A percentile compares a stretch with the other conserved stretches of the same genome.
Conservation (phyloP, 2,329 filamentous ascomycete species). For the Diaporthe humulicola region DNA sequence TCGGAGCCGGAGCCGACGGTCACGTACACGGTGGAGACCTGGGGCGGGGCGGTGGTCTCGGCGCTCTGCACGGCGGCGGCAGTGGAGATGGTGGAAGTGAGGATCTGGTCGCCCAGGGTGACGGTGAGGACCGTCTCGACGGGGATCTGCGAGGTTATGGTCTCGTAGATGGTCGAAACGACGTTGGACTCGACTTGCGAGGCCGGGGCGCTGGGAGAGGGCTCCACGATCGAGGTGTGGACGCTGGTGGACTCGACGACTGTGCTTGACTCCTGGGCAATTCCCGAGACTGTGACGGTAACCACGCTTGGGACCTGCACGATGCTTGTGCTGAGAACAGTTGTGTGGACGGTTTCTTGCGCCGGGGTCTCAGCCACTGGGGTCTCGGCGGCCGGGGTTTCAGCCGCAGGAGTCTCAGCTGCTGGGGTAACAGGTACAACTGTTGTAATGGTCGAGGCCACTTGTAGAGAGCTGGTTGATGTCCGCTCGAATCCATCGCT, state of each 20-base stretch:
- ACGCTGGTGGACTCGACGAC: constrained; percentile 34
- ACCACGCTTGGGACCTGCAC: constrained; percentile 35
- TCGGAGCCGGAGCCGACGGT: constrained; percentile 31
- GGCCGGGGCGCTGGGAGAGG: neutral
- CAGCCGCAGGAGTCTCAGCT: neutral
- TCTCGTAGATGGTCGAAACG: constrained; percentile 21
- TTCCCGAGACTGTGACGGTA: constrained; percentile 31
- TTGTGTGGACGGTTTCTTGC: neutral
- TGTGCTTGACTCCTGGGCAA: constrained; percentile 28
- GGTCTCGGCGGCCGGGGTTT: constrained; percentile 3
- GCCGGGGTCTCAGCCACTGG: neutral
- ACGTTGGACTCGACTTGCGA: constrained; percentile 17
- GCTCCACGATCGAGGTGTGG: constrained; percentile 7
- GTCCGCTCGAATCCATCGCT: constrained; percentile 31
- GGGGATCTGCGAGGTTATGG: constrained; percentile 30
- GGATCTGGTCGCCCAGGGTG: constrained; percentile 34
- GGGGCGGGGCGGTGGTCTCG: constrained; percentile 16
- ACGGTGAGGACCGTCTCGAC: constrained; percentile 39
- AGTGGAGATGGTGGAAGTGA: constrained; percentile 35
- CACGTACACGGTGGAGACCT: constrained; percentile 37
- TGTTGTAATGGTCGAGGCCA: constrained; percentile 29
- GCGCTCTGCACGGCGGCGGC: constrained; percentile 34
- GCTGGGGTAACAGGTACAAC: neutral
- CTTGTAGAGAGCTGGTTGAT: constrained; percentile 31
- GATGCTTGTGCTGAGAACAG: constrained; percentile 29